Evolutionary conservation across 2,329 filamentous ascomycete species (phyloP), one percentile per base, ranked within the genome.

Genomic region (Fusarium tupiense): DNA sequence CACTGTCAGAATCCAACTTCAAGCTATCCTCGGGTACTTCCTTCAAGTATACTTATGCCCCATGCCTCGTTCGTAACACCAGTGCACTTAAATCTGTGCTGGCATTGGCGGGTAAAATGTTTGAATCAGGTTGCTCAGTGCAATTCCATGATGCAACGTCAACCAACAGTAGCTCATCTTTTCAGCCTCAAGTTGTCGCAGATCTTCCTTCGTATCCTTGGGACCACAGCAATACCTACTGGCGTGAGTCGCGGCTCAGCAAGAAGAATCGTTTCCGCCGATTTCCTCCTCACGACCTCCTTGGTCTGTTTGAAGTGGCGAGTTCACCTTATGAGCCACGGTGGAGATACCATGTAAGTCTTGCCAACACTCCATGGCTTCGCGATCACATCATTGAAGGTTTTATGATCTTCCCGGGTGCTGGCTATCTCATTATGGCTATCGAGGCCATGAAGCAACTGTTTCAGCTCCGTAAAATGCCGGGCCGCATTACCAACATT

Each of bases 131-230:
- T 19, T 43, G 26, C 31, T 31, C 52, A 5, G 43, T 71, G 2
- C 29, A 61, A 8, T 13, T 72, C 2, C 33, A 70, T 13, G 70
- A 65, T 59, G 47, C 38, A 37, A 6, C 16, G 6, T 29, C 16
- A 38, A 50, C 22, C 22, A 44, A 24, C 12, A 44, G 43, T 6
- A 17, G 16, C 17, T 26, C n/a, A 46, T 9, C 13, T 17, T 16
- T 11, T 24, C 33, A 33, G 29, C 46, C 49, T 26, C 29, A 37
- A 8, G 63, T 78, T 31, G 29, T 78, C 6, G 22, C 44, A 4
- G 70, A 74, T 17, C 64, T 86, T 1, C 84, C 85, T 3, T 71
- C 73, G 3, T 87, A 87, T 69, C 75, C 79, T 1, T 87, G 84
- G 84, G 80, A 86, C 43, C 83, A 86, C 63, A 70, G 49, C 49